phyloP scores from a whole-genome alignment of 2,329 filamentous ascomycete genomes.

The Botryotinia narcissicola region DNA sequence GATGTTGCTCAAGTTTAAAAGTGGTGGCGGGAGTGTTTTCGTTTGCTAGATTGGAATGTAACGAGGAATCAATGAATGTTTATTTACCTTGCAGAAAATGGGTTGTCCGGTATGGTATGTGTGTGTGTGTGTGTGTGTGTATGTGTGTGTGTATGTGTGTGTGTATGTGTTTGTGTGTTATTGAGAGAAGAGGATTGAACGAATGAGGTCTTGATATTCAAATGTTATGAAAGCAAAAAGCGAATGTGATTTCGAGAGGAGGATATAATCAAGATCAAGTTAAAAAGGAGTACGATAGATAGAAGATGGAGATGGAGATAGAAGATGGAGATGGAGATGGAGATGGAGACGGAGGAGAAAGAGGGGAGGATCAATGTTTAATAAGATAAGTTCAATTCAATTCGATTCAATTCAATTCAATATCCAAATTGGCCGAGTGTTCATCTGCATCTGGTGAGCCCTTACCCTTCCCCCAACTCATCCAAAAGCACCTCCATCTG shows the following conservation, averaged over 20 bases:
- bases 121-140: no score
- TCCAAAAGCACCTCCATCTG: conserved; percentile 15
- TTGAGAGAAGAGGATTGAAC: neutral
- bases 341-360: neutral
- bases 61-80: conserved; percentile 15
- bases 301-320: neutral
- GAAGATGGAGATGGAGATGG: neutral
- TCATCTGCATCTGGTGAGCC: neutral
- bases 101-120: neutral
- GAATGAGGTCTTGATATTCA: neutral
- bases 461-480: neutral
- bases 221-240: neutral
- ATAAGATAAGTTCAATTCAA: neutral
- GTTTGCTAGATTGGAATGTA: conserved; percentile 16
- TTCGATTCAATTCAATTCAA: neutral
- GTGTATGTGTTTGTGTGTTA: neutral
- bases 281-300: neutral
- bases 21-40: conserved; percentile 16
- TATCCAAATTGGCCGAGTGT: neutral
- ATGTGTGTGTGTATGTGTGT: no score
- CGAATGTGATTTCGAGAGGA: conserved; percentile 8
- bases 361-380: neutral
- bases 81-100: conserved; percentile 14
- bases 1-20: conserved; percentile 18
- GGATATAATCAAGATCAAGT: neutral